Evolutionary conservation across 1,284 basidiomycete species (phyloP), one percentile per base, ranked within the genome.

Genomic region (Psilocybe mexicana): DNA sequence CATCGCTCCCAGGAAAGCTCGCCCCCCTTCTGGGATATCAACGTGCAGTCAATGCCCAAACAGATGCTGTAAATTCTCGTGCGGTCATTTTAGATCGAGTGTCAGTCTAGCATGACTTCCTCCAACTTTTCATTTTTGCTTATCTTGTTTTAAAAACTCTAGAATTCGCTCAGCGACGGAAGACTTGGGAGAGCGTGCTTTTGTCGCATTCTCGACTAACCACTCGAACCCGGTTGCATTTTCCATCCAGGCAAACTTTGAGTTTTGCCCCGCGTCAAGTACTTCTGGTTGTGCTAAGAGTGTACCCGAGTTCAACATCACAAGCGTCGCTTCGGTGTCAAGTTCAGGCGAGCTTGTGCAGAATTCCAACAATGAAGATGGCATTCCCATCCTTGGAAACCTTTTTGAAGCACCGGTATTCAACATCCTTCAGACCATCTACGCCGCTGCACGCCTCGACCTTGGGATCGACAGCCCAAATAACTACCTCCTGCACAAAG

Each of bases 381-480:
- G 58, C 57, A 10, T 38, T 18, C 12, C 18, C 2, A 49, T 49
- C 33, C 26, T 49, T n/a, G 47, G 33, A 23, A 33, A 14, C 3
- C 11, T 49, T 28, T 49, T 49, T 8, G 33, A 26, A 3, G 14
- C 51, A 60, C 52, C 63, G 2, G n/a, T 63, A 18, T 35, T 47
- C 10, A 66, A 66, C 38, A 23, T 61, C 24, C 23, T 66, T 11
- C 65, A 65, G 48, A 43, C 49, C 23, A 43, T 61, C n/a, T 62
- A 63, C 49, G 66, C 66, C 6, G 57, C 57, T 3, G 45, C 60
- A 2, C 63, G 61, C 10, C 36, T 68, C 11, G 65, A 68, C 33
- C 48, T 68, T 28, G 67, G 67, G 2, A 68, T 63, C 43, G 54
- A 54, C 26, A 60, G 57, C 35, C 64, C 61, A 0, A 68, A 68